Evolutionary conservation across 495 filamentous ascomycete species (phyloP), one percentile per base, ranked within the genome.

Genomic region (Trichocladium uniseriatum): DNA sequence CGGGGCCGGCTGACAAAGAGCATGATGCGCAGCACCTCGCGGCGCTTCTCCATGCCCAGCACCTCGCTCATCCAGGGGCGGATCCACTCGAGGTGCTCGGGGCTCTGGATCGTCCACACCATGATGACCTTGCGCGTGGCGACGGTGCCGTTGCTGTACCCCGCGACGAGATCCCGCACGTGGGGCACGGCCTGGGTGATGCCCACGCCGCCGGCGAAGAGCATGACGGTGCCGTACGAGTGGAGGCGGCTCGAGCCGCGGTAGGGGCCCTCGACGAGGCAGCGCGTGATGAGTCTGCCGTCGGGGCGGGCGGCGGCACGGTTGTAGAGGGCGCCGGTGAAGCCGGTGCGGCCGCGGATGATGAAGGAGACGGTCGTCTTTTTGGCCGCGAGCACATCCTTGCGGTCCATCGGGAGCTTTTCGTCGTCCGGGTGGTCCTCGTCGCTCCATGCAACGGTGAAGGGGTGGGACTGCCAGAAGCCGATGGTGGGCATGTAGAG

Each of bases 51-150:
- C 73, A 96, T 86, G 2, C 79, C 79, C 31, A 98, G 76, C 51
- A 97, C 91, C 60, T 86, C 75, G 52, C 94, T 91, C 92, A 98
- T 98, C 87, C 86, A 98, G 7, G 83, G 79, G 6, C 86, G 78
- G 36, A 96, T 87, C 92, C 92, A 98, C 60, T 89, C 81, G 21
- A 98, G 77, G 54, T 89, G 84, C 47, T 96, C 91, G 20, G 84
- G 86, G 35, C 75, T 85, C 55, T 91, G 87, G 45, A 98, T 86
- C 38, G 83, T 82, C 92, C 92, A 98, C 40, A 95, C 80, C 5
- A 98, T 76, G 13, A 92, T 74, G 52, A 96, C 75, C 51, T 84
- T 81, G 37, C 82, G 80, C 0, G 84, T 83, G n/a, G 89, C 85
- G 11, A 84, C 82, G 16, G 81, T 83, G 46, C 78, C 79, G 37